phyloP scores from a whole-genome alignment of 202 grass and related monocot genomes.

The Tripidium arundinaceum region DNA sequence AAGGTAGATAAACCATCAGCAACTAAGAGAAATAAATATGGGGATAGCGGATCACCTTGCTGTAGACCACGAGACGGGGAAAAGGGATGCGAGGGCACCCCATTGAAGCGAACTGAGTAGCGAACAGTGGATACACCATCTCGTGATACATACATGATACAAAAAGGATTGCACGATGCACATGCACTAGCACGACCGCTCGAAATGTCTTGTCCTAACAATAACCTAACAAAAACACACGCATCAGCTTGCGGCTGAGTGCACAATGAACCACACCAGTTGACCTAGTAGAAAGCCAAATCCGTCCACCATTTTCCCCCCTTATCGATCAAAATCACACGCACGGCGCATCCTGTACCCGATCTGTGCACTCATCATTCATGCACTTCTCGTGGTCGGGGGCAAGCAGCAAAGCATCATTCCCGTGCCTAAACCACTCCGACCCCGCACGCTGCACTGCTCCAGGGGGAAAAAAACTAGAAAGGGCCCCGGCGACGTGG shows the following conservation, averaged over 20 bases:
- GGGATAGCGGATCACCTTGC: no score
- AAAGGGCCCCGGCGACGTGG: background rate
- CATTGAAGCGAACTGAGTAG: no score
- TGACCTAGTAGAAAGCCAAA: background rate
- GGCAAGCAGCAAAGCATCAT: constrained; percentile 9
- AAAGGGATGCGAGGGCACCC: no score
- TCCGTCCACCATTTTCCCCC: background rate
- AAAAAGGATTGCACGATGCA: no score
- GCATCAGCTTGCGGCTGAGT: background rate
- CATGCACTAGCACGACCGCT: no score
- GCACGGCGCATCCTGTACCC: background rate
- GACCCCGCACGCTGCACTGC: no score
- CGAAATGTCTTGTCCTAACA: background rate
- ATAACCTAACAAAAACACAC: background rate
- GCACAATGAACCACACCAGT: background rate
- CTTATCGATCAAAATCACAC: background rate
- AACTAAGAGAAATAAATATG: no score
- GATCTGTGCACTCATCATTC: background rate
- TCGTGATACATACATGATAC: no score
- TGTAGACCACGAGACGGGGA: no score
- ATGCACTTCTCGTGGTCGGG: background rate
- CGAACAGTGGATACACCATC: no score
- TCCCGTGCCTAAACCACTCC: no score
- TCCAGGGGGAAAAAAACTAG: background rate
- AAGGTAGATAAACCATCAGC: no score